Percentiles rank a stretch among this genome's conserved stretches.
Evolutionary conservation across 2,329 filamentous ascomycete species (phyloP).

Genomic region (Arthrinium phaeospermum): DNA sequence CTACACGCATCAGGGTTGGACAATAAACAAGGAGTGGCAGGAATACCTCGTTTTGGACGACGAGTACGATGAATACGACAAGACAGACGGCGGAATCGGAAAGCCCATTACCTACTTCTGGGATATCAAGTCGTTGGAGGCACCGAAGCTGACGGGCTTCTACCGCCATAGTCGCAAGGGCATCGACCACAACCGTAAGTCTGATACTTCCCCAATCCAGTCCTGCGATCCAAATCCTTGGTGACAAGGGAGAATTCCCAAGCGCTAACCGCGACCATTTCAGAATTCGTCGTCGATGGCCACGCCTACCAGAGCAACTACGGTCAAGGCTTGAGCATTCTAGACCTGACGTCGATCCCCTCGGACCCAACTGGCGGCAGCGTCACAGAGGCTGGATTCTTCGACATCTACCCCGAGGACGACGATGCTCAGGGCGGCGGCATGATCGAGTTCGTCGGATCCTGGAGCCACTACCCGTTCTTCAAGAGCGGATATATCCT

Average conservation of each 20-base stretch:
- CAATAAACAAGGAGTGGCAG: conserved; percentile 51
- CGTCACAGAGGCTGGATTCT: conserved; percentile 54
- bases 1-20: conserved; percentile 65
- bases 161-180: conserved; percentile 48
- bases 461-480: conserved; percentile 55
- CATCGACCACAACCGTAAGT: conserved; percentile 52
- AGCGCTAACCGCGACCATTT: neutral
- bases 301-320: conserved; percentile 57
- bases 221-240: neutral
- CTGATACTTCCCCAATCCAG: neutral
- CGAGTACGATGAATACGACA: conserved; percentile 55
- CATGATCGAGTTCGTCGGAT: conserved; percentile 46
- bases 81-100: conserved; percentile 45
- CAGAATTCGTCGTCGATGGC: conserved; percentile 49
- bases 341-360: conserved; percentile 44
- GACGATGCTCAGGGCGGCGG: conserved; percentile 47
- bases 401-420: conserved; percentile 58
- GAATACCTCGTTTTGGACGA: conserved; percentile 58
- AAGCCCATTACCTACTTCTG: conserved; percentile 58
- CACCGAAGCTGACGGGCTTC: conserved; percentile 48
- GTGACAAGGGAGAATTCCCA: neutral
- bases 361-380: conserved; percentile 50
- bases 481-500: conserved; percentile 57
- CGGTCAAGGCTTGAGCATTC: conserved; percentile 51
- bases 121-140: conserved; percentile 51